Percentiles rank a stretch among this genome's conserved stretches.
Conservation (phyloP, 176 grass and related monocot species). For the Paspalum vaginatum region DNA sequence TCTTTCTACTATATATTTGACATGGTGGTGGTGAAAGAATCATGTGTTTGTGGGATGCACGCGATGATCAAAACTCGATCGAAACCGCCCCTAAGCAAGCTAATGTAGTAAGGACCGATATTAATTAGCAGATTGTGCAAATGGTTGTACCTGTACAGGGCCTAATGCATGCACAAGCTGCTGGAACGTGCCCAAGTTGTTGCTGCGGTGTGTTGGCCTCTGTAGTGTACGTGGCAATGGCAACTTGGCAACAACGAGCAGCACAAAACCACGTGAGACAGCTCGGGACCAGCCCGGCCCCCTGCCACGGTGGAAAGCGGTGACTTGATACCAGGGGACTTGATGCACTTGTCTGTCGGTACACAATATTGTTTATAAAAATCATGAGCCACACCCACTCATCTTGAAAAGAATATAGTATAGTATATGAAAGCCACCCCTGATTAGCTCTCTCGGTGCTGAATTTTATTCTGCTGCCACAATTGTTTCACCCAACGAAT, state of each 20-base stretch:
- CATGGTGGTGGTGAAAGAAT: no score
- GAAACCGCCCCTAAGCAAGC: no score
- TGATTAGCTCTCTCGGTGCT: background rate
- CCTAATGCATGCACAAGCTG: no score
- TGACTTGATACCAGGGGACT: background rate
- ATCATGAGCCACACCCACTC: background rate
- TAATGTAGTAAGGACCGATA: no score
- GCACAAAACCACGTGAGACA: slow-evolving; percentile 45
- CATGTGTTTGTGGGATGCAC: no score
- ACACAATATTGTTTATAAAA: background rate
- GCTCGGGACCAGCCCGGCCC: slow-evolving; percentile 22
- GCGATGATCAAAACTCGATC: no score
- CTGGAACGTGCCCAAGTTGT: no score
- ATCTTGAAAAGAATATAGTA: background rate
- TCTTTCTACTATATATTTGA: no score
- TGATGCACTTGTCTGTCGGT: slow-evolving; percentile 43
- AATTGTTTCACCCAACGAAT: background rate
- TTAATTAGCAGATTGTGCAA: no score
- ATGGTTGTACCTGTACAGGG: no score
- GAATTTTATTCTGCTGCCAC: background rate
- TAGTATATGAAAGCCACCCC: slow-evolving; percentile 1
- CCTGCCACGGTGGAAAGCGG: slow-evolving; percentile 38
- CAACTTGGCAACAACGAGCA: slow-evolving; percentile 6
- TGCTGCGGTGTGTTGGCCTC: no score
- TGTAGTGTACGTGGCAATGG: background rate